Base-by-base conservation (phyloP, 1,284 basidiomycete genomes). In the Rhizopogon parksii region DNA sequence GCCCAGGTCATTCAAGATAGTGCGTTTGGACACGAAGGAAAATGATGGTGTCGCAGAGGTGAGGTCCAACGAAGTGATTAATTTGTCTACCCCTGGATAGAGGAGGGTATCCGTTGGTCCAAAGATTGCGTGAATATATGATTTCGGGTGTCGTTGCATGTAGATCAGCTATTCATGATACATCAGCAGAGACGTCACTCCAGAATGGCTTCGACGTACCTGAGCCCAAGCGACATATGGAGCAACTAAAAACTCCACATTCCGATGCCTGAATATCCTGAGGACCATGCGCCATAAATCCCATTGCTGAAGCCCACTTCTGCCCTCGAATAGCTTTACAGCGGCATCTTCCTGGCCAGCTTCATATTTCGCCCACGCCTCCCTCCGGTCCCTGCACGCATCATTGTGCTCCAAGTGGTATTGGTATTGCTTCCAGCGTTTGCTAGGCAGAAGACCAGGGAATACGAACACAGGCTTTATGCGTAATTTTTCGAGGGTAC, bases 391-490 rank as follows among this genome's bases (percentile, higher is more conserved):
- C 48, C 82, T 75, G 62, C 84, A 87, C 19, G 84, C 85, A 36
- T 90, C 88, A 46, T 75, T 78, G 59, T 82, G 74, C 59, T 87
- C 87, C 46, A 70, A 64, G 46, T 81, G 74, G 53, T 78, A 76
- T 47, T 78, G 71, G 56, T 57, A 57, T 25, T 53, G 53, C 62
- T 82, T 84, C 71, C 74, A 77, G 51, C 84, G 80, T 59, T 82
- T 83, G 64, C 79, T 83, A 11, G 82, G 87, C 2, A 77, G 68
- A 36, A 96, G 74, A 12, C 95, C 95, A 38, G 91, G 83, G 70
- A 99, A 96, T 46, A 99, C 92, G 64, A 99, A 97, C 34, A 99
- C 92, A 24, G 95, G 96, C 68, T 96, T 97, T 76, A 99, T 95
- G 57, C 81, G 85, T 40, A 88, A 75, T 71, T 87, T 88, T 77